Evolutionary conservation across 1,139 yeast genomes (phyloP).

Genomic region (Nakaseomyces delphensis): DNA sequence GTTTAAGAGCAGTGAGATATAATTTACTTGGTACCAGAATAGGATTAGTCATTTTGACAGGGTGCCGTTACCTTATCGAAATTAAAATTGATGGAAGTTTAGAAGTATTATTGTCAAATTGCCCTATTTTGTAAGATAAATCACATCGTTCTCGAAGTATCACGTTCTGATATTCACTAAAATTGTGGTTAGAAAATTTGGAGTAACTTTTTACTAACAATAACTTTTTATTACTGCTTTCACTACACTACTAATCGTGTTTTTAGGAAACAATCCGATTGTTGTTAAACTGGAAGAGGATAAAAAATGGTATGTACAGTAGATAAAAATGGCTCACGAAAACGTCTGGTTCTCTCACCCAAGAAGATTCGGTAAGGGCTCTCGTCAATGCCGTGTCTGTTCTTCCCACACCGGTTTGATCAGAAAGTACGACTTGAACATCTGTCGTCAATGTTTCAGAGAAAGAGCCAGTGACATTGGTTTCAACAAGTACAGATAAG

Average conservation of each 20-base stretch:
- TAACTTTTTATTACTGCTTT: not conserved
- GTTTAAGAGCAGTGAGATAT: no score
- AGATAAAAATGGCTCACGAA: constrained; percentile 93
- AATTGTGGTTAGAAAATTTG: not conserved
- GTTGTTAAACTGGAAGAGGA: not conserved
- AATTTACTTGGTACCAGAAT: no score
- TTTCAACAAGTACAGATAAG: constrained; percentile 96
- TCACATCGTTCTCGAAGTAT: no score
- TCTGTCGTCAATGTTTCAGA: constrained; percentile 99
- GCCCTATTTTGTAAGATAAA: no score
- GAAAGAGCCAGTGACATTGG: constrained; percentile 99
- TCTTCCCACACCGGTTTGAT: constrained; percentile 98
- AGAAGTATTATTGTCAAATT: no score
- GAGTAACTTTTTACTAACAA: not conserved
- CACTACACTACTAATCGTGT: not conserved
- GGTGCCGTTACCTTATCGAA: no score
- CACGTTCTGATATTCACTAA: not conserved
- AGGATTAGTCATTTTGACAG: no score
- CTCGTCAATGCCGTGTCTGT: constrained; percentile 99
- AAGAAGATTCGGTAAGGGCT: constrained; percentile 99
- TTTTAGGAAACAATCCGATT: no score
- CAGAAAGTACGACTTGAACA: constrained; percentile 99
- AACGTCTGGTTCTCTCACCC: constrained; percentile 99
- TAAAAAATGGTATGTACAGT: not conserved
- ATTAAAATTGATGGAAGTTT: no score